Conservation (phyloP, 202 grass and related monocot genomes). For the Elaeis oleifera region DNA sequence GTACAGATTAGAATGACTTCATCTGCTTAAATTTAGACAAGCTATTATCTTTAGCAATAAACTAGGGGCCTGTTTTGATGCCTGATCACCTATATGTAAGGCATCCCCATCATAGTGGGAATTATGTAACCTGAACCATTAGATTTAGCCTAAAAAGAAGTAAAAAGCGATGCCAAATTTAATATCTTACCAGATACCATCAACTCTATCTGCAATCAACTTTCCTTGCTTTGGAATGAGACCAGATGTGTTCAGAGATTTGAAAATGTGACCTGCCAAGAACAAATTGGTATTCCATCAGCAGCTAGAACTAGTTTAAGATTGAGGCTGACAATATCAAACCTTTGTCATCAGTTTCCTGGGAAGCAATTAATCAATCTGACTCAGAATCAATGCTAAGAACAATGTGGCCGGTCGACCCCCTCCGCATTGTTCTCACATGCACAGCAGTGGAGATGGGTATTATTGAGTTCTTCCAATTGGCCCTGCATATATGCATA, state of each 20-base stretch:
- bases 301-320: background rate
- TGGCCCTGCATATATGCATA: slow-evolving; percentile 42
- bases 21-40: background rate
- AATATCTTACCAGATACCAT: slow-evolving; percentile 71
- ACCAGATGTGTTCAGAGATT: slow-evolving; percentile 80
- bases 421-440: slow-evolving; percentile 72
- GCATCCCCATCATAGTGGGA: too few species aligned
- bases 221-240: slow-evolving; percentile 88
- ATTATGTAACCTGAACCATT: too few species aligned
- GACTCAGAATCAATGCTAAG: slow-evolving; percentile 74
- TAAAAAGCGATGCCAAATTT: background rate
- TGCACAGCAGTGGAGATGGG: slow-evolving; percentile 57
- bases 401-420: slow-evolving; percentile 80
- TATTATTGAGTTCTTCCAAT: slow-evolving; percentile 43
- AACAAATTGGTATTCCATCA: slow-evolving; percentile 16
- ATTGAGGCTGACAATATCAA: slow-evolving; percentile 9
- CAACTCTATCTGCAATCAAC: slow-evolving; percentile 81
- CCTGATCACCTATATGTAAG: background rate
- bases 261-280: slow-evolving; percentile 78
- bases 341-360: slow-evolving; percentile 90
- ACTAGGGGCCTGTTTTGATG: background rate
- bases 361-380: slow-evolving; percentile 52
- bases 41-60: background rate
- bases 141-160: too few species aligned
- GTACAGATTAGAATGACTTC: background rate